Evolutionary conservation across 179 eudicot genomes (phyloP).

Genomic region (Heliamphora pulchella): DNA sequence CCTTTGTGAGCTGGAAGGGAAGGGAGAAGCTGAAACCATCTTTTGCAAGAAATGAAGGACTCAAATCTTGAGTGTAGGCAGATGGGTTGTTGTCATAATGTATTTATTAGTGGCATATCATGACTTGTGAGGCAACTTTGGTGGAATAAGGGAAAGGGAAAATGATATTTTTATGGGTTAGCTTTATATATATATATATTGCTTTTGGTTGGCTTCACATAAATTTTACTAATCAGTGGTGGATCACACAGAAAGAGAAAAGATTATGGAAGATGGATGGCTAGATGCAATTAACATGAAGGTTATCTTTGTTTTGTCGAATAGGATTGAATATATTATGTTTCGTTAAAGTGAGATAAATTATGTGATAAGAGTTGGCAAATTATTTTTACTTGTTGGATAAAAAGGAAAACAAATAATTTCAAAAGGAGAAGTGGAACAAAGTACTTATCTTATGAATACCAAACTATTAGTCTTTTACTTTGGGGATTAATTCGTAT

Average conservation of each 20-base stretch:
- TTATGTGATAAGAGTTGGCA: no score
- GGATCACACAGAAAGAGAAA: background rate
- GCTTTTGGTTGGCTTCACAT: constrained; percentile 11
- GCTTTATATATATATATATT: constrained; percentile 5
- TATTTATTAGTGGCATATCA: no score
- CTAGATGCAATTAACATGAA: background rate
- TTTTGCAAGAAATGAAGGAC: constrained; percentile 1
- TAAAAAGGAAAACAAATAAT: no score
- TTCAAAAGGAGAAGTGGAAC: no score
- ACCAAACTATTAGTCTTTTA: no score
- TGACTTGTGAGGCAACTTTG: constrained; percentile 18
- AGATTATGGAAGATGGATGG: no score
- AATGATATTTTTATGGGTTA: constrained; percentile 10
- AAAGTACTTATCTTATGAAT: no score
- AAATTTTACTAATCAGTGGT: background rate
- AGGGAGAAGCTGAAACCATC: constrained; percentile 50
- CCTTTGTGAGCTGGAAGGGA: constrained; percentile 36
- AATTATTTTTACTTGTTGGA: no score
- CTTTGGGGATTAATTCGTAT: no score
- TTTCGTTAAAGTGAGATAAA: no score
- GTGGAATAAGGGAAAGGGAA: constrained; percentile 18
- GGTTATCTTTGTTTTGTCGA: no score
- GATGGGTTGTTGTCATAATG: constrained; percentile 17
- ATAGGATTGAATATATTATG: no score
- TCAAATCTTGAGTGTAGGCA: constrained; percentile 9